phyloP scores from a whole-genome alignment of 2,329 filamentous ascomycete species.

The Pyrenophora teres region DNA sequence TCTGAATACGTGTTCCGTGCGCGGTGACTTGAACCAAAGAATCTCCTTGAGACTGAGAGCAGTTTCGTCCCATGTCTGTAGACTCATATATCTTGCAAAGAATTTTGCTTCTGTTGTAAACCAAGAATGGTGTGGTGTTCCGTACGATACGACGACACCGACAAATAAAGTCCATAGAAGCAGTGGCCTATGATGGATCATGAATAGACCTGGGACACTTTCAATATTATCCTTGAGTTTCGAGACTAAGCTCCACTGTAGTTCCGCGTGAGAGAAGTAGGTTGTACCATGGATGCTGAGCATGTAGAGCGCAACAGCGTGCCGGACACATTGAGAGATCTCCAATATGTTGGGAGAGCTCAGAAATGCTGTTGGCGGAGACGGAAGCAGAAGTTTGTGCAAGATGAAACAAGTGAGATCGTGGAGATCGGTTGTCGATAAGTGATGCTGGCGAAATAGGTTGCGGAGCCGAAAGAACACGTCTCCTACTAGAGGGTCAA shows the following conservation, averaged over 20 bases:
- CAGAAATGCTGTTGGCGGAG: slow-evolving; percentile 1
- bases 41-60: too few relatives aligned
- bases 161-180: slow-evolving; percentile 4
- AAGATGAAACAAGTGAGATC: slow-evolving; percentile 62
- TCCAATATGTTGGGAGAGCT: slow-evolving; percentile 16
- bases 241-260: slow-evolving; percentile 19
- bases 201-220: background rate
- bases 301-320: slow-evolving; percentile 57
- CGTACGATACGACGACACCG: background rate
- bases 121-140: background rate
- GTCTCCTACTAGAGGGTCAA: slow-evolving; percentile 46
- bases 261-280: slow-evolving; percentile 57
- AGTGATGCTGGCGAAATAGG: slow-evolving; percentile 47
- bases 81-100: too few relatives aligned
- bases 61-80: too few relatives aligned
- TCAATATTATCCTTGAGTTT: slow-evolving; percentile 20
- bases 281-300: slow-evolving; percentile 60
- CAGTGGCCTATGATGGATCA: background rate
- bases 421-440: slow-evolving; percentile 55
- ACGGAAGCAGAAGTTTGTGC: slow-evolving; percentile 53
- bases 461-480: slow-evolving; percentile 52
- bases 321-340: slow-evolving; percentile 47
- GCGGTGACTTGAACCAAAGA: too few relatives aligned
- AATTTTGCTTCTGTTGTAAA: background rate
- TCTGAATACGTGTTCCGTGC: too few relatives aligned